Evolutionary conservation across 2,329 filamentous ascomycete genomes (phyloP).

Genomic region (Talaromyces rugulosus): DNA sequence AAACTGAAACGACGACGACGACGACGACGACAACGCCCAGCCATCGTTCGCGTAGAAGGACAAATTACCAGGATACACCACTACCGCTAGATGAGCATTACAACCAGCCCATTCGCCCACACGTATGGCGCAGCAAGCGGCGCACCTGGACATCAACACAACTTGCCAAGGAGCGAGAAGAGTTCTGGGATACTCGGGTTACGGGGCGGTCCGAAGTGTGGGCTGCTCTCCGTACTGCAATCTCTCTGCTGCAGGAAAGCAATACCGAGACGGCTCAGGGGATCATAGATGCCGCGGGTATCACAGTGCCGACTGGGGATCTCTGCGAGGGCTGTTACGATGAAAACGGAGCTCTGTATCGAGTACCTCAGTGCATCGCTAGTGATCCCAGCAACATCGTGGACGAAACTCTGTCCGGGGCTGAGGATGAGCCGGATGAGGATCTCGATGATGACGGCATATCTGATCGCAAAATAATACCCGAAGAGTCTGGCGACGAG

Average conservation of each 20-base stretch:
- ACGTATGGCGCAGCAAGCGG: slow-evolving; percentile 61
- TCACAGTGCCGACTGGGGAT: slow-evolving; percentile 70
- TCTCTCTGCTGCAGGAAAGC: slow-evolving; percentile 63
- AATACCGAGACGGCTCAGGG: slow-evolving; percentile 69
- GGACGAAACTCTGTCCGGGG: slow-evolving; percentile 20
- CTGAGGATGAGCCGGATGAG: slow-evolving; percentile 18
- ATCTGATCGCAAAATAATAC: slow-evolving; percentile 30
- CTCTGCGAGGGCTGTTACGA: slow-evolving; percentile 70
- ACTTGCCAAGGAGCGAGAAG: slow-evolving; percentile 66
- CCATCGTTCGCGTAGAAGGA: slow-evolving; percentile 10
- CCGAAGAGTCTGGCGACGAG: slow-evolving; percentile 39
- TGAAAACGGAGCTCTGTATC: slow-evolving; percentile 64
- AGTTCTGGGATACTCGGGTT: slow-evolving; percentile 89
- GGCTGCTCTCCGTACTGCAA: slow-evolving; percentile 66
- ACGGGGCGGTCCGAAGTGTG: slow-evolving; percentile 75
- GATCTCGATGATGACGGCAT: slow-evolving; percentile 23
- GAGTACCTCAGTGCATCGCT: slow-evolving; percentile 64
- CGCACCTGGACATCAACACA: slow-evolving; percentile 66
- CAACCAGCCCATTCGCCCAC: slow-evolving; percentile 63
- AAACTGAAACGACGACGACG: slow-evolving; percentile 13
- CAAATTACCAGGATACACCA: slow-evolving; percentile 14
- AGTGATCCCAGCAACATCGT: slow-evolving; percentile 61
- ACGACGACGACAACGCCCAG: slow-evolving; percentile 13
- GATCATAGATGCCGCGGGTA: slow-evolving; percentile 72
- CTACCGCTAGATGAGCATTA: slow-evolving; percentile 55